phyloP scores from a whole-genome alignment of 179 eudicot species.

The Carnegiea gigantea region DNA sequence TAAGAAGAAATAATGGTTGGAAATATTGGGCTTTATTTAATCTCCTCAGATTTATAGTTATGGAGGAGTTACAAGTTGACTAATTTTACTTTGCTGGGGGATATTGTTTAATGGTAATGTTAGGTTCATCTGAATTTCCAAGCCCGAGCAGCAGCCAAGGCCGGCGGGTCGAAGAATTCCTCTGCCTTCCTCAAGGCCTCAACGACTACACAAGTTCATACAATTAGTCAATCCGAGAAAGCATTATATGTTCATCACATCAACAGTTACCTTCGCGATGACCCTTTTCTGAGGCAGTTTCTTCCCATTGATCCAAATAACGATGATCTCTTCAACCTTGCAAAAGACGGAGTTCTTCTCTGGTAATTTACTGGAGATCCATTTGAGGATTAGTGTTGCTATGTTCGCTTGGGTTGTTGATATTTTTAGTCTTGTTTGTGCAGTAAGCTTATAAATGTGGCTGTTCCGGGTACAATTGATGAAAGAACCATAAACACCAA shows the following conservation, averaged over 20 bases:
- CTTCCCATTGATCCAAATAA: conserved; percentile 67
- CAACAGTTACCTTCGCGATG: conserved; percentile 78
- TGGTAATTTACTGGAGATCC: conserved; percentile 45
- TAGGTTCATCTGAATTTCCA: conserved; percentile 74
- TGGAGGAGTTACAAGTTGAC: conserved; percentile 23
- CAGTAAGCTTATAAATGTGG: conserved; percentile 88
- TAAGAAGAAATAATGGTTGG: conserved; percentile 1
- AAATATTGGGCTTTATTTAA: neutral
- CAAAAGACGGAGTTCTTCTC: conserved; percentile 83
- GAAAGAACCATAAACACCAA: conserved; percentile 82
- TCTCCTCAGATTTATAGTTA: conserved; percentile 7
- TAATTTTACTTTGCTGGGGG: conserved; percentile 5
- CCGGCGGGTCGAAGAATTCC: conserved; percentile 54
- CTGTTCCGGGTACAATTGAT: conserved; percentile 75
- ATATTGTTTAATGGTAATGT: conserved; percentile 26
- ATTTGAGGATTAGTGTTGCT: conserved; percentile 7
- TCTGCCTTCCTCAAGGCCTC: conserved; percentile 70
- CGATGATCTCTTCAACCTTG: conserved; percentile 65
- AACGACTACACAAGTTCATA: conserved; percentile 76
- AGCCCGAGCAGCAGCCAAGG: conserved; percentile 56
- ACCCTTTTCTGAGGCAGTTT: conserved; percentile 73
- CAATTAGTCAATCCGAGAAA: conserved; percentile 67
- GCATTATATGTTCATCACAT: conserved; percentile 74
- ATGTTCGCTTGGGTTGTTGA: conserved; percentile 14
- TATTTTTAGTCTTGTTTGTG: conserved; percentile 26